A percentile compares a stretch with the other conserved stretches of the same genome.
phyloP scores from a whole-genome alignment of 2,329 filamentous ascomycete genomes.

The Exophiala spinifera region DNA sequence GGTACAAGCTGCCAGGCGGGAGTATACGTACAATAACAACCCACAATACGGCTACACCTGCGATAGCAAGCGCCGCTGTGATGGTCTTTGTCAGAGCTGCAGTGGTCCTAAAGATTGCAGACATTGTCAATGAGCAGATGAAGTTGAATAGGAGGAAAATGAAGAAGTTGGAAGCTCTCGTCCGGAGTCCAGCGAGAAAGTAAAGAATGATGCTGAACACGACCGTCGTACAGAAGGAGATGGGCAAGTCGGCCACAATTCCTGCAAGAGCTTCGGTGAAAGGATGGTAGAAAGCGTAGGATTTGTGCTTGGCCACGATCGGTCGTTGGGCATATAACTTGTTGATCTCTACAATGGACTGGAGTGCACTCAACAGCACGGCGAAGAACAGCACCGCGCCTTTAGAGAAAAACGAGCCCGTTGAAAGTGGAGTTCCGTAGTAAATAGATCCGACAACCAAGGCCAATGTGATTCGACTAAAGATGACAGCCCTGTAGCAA shows the following conservation, averaged over 20 bases:
- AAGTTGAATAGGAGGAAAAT: conserved; percentile 56
- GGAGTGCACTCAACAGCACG: conserved; percentile 58
- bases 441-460: conserved; percentile 65
- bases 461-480: conserved; percentile 60
- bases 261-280: conserved; percentile 45
- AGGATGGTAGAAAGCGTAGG: conserved; percentile 58
- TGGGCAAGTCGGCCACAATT: conserved; percentile 50
- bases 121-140: conserved; percentile 57
- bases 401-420: conserved; percentile 61
- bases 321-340: conserved; percentile 61
- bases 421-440: conserved; percentile 59
- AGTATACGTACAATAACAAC: conserved; percentile 33
- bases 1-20: too few species aligned
- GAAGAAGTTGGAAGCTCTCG: conserved; percentile 56
- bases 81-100: conserved; percentile 57
- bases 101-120: conserved; percentile 56
- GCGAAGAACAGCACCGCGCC: conserved; percentile 63
- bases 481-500: conserved; percentile 47
- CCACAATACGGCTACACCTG: conserved; percentile 39
- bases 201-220: conserved; percentile 60
- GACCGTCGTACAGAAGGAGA: conserved; percentile 59
- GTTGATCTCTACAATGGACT: conserved; percentile 67
- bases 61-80: conserved; percentile 57
- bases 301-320: conserved; percentile 58
- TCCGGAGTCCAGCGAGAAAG: conserved; percentile 60